These are phyloP conservation scores for Pythium inflatum DNA, from an alignment of 352 stramenopile species.

Conservation along the genomic window DNA sequence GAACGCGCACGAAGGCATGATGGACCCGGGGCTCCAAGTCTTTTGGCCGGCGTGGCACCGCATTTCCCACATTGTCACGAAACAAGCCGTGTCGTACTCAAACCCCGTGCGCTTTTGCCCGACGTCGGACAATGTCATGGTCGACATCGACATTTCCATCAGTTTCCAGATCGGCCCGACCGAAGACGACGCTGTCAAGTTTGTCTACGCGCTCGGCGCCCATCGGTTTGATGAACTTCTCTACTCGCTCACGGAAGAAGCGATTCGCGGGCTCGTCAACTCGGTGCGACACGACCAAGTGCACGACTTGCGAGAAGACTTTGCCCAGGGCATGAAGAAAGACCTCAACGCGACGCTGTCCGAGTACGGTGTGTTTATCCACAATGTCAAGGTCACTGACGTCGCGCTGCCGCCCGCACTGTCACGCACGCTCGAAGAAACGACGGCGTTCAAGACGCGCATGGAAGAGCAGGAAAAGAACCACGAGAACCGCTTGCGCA, in stretches of 20 bases:
- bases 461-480: conserved; percentile 92
- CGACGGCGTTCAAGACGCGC: conserved; percentile 84
- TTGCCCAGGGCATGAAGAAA: conserved; percentile 84
- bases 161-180: conserved; percentile 86
- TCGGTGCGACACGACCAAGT: conserved; percentile 84
- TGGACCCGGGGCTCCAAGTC: conserved; percentile 78
- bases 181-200: conserved; percentile 75
- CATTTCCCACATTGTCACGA: conserved; percentile 88
- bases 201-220: conserved; percentile 84
- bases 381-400: conserved; percentile 90
- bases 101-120: conserved; percentile 73
- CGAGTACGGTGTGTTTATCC: conserved; percentile 79
- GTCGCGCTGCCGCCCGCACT: conserved; percentile 69
- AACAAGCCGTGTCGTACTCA: conserved; percentile 83
- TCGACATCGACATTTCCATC: conserved; percentile 89
- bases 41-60: conserved; percentile 81
- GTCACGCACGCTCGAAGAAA: conserved; percentile 75
- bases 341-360: conserved; percentile 76
- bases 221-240: conserved; percentile 86
- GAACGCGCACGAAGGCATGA: conserved; percentile 79
- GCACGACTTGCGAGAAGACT: conserved; percentile 81
- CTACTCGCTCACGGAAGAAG: conserved; percentile 76
- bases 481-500: conserved; percentile 85
- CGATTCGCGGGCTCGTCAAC: conserved; percentile 80
- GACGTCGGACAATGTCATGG: conserved; percentile 88